Evolutionary conservation across 2,329 filamentous ascomycete genomes (phyloP), one percentile per base, ranked within the genome.

Genomic region (Paracorniculantispora psalliotae): DNA sequence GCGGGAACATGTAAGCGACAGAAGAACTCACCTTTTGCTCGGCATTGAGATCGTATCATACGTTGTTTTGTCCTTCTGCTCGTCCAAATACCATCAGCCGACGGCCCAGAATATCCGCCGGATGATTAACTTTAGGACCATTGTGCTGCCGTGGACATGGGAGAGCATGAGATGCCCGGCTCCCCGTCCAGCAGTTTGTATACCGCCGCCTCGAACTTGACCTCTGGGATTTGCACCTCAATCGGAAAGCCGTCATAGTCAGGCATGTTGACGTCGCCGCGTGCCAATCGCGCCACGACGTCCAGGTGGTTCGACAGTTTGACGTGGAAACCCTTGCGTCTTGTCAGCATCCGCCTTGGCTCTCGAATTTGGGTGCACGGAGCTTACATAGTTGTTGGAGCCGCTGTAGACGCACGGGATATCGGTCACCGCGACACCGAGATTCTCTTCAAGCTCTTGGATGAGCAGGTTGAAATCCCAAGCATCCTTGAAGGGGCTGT

Each of bases 301-400:
- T 56, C 41, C 41, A 25, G 21, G 13, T 21, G 19, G 25, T 44
- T 25, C 13, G 41, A 44, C 19, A 44, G 21, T 21, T 25, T 44
- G 21, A 23, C 19, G 13, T 44, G 41, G 21, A 44, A 44, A 10
- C 41, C 41, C 41, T 44, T 23, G 41, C 19, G 8, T n/a, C 21
- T 44, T 23, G 6, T 44, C 19, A 30, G 46, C 17, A 17, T 48
- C 12, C 46, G 25, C 17, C 46, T 48, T 48, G 25, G 12, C 30
- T 12, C 12, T 33, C 30, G 30, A 33, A 33, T 33, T 6, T 6
- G 37, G 17, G 51, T 35, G 23, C 15, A 62, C 53, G 33, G 59
- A 48, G 63, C 62, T 61, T 21, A 67, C 68, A 56, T 68, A 70
- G 61, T 69, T 65, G 61, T 70, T 68, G 17, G 67, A 68, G 28